phyloP scores from a whole-genome alignment of 2,329 filamentous ascomycete species.

The Pseudogymnoascus verrucosus region DNA sequence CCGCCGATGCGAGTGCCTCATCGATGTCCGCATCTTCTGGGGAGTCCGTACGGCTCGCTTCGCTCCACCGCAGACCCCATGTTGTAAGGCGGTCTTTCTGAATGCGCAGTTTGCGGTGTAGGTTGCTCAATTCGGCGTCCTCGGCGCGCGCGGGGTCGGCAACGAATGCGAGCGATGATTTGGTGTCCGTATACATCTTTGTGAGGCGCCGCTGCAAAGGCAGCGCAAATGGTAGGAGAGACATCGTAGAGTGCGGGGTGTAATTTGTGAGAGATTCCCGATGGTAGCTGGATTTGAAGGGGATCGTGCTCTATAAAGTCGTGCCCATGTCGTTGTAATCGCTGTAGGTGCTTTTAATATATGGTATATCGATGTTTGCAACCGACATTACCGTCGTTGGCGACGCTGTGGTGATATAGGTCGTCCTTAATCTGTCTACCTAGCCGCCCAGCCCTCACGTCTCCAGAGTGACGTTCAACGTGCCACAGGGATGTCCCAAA shows the following conservation, averaged over 20 bases:
- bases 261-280: neutral
- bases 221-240: conserved; percentile 17
- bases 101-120: conserved; percentile 70
- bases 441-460: neutral
- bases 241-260: neutral
- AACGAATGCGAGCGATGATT: conserved; percentile 68
- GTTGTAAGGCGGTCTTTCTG: conserved; percentile 72
- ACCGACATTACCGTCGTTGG: neutral
- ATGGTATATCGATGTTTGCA: neutral
- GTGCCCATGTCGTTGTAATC: neutral
- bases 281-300: neutral
- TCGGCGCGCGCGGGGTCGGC: conserved; percentile 54
- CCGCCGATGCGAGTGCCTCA: conserved; percentile 62
- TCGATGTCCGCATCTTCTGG: conserved; percentile 48
- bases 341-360: neutral
- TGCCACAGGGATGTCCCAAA: neutral
- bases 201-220: conserved; percentile 56
- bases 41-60: conserved; percentile 53
- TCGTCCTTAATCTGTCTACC: neutral
- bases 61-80: conserved; percentile 77
- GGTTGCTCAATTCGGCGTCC: conserved; percentile 60
- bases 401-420: neutral
- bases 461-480: neutral
- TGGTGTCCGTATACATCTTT: conserved; percentile 73
- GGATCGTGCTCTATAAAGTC: neutral